Evolutionary conservation across 1,139 yeast genomes (phyloP).

Genomic region (Hemisphaericaspora lyxosophila): DNA sequence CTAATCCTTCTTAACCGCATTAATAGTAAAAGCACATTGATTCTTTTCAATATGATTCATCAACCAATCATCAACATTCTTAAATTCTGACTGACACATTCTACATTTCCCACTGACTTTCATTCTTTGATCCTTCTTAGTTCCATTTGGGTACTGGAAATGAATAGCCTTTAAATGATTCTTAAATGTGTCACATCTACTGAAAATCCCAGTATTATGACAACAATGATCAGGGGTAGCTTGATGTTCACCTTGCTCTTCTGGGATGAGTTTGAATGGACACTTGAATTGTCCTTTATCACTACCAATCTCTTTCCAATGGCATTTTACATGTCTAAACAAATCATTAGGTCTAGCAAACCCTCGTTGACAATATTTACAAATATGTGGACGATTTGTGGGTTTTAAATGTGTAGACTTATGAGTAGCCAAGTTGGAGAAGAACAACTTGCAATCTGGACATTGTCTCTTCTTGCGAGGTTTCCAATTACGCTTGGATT

Average conservation of each 20-base stretch:
- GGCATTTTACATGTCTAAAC: conserved; percentile 80
- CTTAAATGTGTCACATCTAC: conserved; percentile 88
- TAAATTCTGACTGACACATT: conserved; percentile 66
- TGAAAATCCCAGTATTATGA: conserved; percentile 80
- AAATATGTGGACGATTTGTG: conserved; percentile 72
- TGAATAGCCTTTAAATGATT: conserved; percentile 89
- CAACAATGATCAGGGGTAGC: conserved; percentile 46
- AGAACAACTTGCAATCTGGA: conserved; percentile 73
- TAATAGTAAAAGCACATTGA: conserved; percentile 40
- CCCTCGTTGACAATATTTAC: conserved; percentile 76
- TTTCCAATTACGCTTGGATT: conserved; percentile 31
- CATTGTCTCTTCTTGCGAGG: conserved; percentile 81
- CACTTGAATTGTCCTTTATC: conserved; percentile 50
- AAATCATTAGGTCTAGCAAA: conserved; percentile 88
- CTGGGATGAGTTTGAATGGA: conserved; percentile 36
- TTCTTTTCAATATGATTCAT: conserved; percentile 65
- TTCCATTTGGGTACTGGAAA: conserved; percentile 85
- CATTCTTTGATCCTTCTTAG: conserved; percentile 72
- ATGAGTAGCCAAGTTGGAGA: conserved; percentile 83
- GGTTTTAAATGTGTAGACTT: conserved; percentile 77
- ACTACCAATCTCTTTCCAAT: conserved; percentile 65
- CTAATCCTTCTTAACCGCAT: conserved; percentile 12
- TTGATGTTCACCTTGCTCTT: conserved; percentile 9
- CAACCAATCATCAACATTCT: conserved; percentile 79
- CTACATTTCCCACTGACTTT: conserved; percentile 73